phyloP scores from a whole-genome alignment of 2,329 filamentous ascomycete genomes.

The Aspergillus pseudoviridinutans region DNA sequence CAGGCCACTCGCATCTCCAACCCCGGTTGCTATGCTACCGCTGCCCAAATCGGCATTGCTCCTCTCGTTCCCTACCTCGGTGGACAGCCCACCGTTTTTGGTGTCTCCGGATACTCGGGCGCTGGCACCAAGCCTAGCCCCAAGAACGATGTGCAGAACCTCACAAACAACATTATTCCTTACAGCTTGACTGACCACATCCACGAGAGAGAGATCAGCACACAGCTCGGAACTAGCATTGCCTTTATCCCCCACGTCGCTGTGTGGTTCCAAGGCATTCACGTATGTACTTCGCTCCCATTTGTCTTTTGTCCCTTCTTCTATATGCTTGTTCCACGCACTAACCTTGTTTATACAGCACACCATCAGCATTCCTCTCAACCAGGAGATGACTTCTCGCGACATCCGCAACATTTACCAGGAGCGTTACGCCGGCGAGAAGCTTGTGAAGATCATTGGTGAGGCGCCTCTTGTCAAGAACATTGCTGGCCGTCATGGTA shows the following conservation, averaged over 20 bases:
- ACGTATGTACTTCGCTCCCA: constrained; percentile 41
- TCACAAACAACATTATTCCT: constrained; percentile 83
- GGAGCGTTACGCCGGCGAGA: constrained; percentile 92
- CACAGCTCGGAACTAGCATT: constrained; percentile 68
- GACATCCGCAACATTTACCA: constrained; percentile 95
- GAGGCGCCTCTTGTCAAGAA: constrained; percentile 82
- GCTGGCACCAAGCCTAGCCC: constrained; percentile 90
- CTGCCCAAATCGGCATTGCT: constrained; percentile 81
- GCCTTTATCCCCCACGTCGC: constrained; percentile 92
- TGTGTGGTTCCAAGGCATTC: constrained; percentile 96
- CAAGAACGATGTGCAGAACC: constrained; percentile 83
- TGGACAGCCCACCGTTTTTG: constrained; percentile 78
- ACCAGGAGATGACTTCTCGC: constrained; percentile 79
- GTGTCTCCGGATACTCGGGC: constrained; percentile 89
- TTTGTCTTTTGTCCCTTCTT: neutral
- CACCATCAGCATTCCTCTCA: constrained; percentile 84
- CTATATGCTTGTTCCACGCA: neutral
- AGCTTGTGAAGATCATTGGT: constrained; percentile 86
- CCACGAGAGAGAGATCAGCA: constrained; percentile 85
- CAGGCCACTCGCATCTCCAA: constrained; percentile 80
- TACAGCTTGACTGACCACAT: constrained; percentile 93
- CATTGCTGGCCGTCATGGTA: constrained; percentile 79
- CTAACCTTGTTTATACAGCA: constrained; percentile 47
- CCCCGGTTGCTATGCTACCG: constrained; percentile 94
- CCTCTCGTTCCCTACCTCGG: constrained; percentile 75